These are phyloP conservation scores for Aspergillus sp. DNA, from an alignment of 2,329 filamentous ascomycete genomes.

Conservation along the genomic window DNA sequence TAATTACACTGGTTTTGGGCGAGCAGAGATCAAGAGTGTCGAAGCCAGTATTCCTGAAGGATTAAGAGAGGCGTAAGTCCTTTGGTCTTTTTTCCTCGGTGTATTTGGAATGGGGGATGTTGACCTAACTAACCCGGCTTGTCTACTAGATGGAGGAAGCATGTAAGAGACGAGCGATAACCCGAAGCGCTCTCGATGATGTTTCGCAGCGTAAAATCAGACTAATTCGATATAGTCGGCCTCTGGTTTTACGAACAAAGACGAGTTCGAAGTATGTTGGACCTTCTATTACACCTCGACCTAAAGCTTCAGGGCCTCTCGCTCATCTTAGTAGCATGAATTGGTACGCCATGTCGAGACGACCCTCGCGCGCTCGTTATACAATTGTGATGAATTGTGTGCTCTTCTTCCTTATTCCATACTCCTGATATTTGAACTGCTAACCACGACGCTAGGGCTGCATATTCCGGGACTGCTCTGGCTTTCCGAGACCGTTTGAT, in stretches of 20 bases:
- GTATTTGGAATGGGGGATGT: background rate
- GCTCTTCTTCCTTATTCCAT: constrained; percentile 16
- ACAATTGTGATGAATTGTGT: constrained; percentile 89
- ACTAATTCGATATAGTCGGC: constrained; percentile 49
- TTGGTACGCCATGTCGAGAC: constrained; percentile 95
- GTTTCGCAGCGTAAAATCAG: constrained; percentile 6
- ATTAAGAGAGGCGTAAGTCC: constrained; percentile 76
- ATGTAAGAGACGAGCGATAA: constrained; percentile 43
- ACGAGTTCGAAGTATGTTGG: constrained; percentile 66
- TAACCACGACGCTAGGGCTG: constrained; percentile 55
- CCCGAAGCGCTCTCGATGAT: background rate
- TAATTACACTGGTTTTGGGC: constrained; percentile 91
- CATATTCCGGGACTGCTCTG: constrained; percentile 85
- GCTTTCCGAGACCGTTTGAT: constrained; percentile 92
- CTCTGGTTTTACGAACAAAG: constrained; percentile 71
- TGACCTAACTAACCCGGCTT: constrained; percentile 19
- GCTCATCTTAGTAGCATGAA: constrained; percentile 54
- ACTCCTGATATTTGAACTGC: background rate
- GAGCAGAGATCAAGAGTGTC: constrained; percentile 87
- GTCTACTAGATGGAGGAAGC: constrained; percentile 57
- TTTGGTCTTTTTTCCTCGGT: background rate
- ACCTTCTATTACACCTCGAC: background rate
- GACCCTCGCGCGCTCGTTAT: constrained; percentile 89
- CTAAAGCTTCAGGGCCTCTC: background rate
- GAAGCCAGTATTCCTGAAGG: constrained; percentile 89